Percentiles rank a stretch among this genome's conserved stretches.
Evolutionary conservation across 176 grass and related monocot species (phyloP).

Genomic region (Echinochloa phyllopogon): DNA sequence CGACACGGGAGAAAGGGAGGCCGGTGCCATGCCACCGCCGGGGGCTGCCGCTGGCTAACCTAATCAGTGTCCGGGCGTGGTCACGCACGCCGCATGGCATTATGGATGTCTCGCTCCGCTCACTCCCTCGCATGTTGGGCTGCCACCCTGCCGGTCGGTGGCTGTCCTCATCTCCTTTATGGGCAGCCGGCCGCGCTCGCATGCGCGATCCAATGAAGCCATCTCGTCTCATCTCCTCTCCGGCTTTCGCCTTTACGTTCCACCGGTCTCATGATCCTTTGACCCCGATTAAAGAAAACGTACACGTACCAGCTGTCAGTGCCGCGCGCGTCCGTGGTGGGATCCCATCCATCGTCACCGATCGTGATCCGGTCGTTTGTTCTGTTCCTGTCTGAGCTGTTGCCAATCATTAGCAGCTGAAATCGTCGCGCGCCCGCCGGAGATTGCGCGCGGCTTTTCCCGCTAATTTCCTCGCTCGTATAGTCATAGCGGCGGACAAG

Average conservation of each 20-base stretch:
- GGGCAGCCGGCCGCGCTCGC: background rate
- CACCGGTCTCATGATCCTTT: background rate
- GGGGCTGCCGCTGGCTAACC: background rate
- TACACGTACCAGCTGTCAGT: no score
- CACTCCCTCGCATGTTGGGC: background rate
- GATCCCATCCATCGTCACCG: background rate
- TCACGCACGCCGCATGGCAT: background rate
- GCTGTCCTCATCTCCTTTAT: background rate
- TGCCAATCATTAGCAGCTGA: slow-evolving; percentile 26
- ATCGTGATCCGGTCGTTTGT: slow-evolving; percentile 19
- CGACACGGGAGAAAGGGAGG: background rate
- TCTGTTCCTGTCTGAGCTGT: slow-evolving; percentile 36
- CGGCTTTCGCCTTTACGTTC: background rate
- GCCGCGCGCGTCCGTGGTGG: no score
- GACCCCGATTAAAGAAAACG: background rate
- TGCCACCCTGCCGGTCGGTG: background rate
- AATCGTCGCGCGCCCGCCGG: background rate
- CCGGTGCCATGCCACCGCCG: background rate
- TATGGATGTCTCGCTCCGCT: background rate
- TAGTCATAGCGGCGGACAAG: no score
- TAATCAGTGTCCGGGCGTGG: background rate
- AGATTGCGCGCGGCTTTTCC: slow-evolving; percentile 30
- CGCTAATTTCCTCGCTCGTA: background rate
- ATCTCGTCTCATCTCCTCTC: background rate
- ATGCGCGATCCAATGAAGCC: background rate